phyloP scores from a whole-genome alignment of 1,139 yeast species.

The Sugiyamaella japonica region DNA sequence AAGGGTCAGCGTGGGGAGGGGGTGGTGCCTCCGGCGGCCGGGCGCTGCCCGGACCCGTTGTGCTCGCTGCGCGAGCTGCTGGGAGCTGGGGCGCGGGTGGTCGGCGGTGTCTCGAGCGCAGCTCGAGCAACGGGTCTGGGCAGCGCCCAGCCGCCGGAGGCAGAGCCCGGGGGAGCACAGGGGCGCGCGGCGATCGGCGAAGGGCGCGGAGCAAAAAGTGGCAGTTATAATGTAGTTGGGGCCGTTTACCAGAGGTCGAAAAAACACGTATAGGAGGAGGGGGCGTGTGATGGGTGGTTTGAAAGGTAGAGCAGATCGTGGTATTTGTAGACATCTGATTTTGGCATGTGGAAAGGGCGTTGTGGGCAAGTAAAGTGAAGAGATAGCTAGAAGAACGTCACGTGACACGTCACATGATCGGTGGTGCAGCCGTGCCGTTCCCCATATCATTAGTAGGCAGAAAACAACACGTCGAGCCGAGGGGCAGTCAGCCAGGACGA shows the following conservation, averaged over 20 bases:
- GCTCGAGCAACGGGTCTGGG: neutral
- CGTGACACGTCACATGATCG: neutral
- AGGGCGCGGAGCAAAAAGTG: neutral
- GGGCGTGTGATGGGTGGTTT: too few species aligned
- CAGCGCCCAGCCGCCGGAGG: neutral
- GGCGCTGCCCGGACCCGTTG: neutral
- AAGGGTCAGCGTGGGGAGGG: neutral
- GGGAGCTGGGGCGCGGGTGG: neutral
- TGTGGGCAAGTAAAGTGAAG: too few species aligned
- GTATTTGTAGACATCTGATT: too few species aligned
- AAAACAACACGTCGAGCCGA: constrained; percentile 18
- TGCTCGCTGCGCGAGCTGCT: neutral
- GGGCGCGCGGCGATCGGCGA: too few species aligned
- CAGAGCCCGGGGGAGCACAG: neutral
- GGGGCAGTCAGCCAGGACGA: neutral
- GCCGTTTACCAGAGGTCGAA: neutral
- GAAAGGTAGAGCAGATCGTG: too few species aligned
- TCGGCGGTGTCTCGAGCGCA: neutral
- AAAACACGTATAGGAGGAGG: too few species aligned
- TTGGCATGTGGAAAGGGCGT: too few species aligned
- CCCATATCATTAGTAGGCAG: neutral
- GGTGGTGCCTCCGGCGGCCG: too few species aligned
- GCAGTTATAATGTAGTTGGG: neutral
- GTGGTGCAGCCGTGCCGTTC: neutral
- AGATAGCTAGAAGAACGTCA: too few species aligned